Percentiles rank a stretch among this genome's conserved stretches.
These are phyloP conservation scores for Pseudomonodictys pantanalensis DNA, from an alignment of 495 filamentous ascomycete species.

Conservation along the genomic window DNA sequence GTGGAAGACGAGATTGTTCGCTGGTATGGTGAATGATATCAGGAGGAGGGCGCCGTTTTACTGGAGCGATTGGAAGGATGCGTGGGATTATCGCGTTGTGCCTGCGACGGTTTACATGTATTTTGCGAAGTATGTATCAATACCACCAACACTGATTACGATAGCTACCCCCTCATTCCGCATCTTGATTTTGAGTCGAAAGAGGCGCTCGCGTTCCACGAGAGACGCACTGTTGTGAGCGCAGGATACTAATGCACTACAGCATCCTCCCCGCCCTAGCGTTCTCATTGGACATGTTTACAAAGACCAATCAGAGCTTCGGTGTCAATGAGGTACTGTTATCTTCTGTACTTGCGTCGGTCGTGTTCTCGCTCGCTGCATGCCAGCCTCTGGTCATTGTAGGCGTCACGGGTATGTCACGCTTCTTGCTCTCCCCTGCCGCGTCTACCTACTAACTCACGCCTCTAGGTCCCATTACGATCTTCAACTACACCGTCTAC, in stretches of 20 bases:
- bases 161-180: background rate
- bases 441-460: too few species aligned
- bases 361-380: conserved; percentile 43
- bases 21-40: conserved; percentile 47
- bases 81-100: conserved; percentile 45
- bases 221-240: background rate
- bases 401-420: conserved; percentile 68
- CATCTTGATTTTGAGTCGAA: background rate
- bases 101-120: conserved; percentile 47
- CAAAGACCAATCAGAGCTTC: conserved; percentile 42
- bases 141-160: conserved; percentile 1
- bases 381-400: conserved; percentile 61
- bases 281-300: conserved; percentile 48
- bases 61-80: conserved; percentile 45
- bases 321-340: conserved; percentile 50
- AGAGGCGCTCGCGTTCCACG: background rate
- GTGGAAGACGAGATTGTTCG: conserved; percentile 38
- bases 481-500: conserved; percentile 51
- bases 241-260: background rate
- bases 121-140: conserved; percentile 45
- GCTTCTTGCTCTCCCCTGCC: too few species aligned
- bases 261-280: conserved; percentile 49
- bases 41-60: conserved; percentile 45
- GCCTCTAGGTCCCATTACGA: conserved; percentile 33
- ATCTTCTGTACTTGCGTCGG: conserved; percentile 44